These are phyloP conservation scores for Knufia fluminis DNA, from an alignment of 2,329 filamentous ascomycete genomes.

Conservation along the genomic window DNA sequence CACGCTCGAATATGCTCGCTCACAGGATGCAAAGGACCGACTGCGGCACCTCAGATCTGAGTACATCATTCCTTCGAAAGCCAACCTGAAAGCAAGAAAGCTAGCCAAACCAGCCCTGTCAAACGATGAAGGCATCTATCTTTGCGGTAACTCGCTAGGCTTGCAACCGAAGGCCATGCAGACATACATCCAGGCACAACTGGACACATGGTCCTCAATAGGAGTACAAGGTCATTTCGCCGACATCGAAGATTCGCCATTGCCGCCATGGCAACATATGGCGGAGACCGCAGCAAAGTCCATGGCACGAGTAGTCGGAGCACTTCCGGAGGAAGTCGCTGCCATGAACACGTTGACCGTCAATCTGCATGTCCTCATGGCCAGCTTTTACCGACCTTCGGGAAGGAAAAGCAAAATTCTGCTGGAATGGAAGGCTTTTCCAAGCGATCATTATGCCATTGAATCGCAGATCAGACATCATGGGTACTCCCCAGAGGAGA, in stretches of 20 bases:
- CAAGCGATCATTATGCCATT: slow-evolving; percentile 78
- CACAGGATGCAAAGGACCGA: slow-evolving; percentile 52
- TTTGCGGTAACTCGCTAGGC: slow-evolving; percentile 84
- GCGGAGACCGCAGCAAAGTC: slow-evolving; percentile 62
- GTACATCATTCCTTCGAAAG: slow-evolving; percentile 68
- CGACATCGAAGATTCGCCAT: slow-evolving; percentile 54
- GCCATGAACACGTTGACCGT: slow-evolving; percentile 79
- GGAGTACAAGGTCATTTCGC: slow-evolving; percentile 78
- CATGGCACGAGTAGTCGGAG: slow-evolving; percentile 66
- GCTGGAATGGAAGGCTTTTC: slow-evolving; percentile 79
- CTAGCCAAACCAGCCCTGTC: slow-evolving; percentile 34
- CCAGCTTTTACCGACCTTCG: slow-evolving; percentile 69
- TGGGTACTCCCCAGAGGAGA: slow-evolving; percentile 53
- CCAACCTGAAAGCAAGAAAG: slow-evolving; percentile 56
- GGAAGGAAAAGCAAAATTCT: slow-evolving; percentile 64
- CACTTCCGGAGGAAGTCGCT: slow-evolving; percentile 62
- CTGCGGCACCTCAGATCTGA: slow-evolving; percentile 54
- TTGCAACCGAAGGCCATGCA: slow-evolving; percentile 64
- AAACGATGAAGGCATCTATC: slow-evolving; percentile 50
- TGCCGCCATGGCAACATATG: slow-evolving; percentile 67
- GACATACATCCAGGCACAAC: slow-evolving; percentile 60
- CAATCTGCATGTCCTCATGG: slow-evolving; percentile 73
- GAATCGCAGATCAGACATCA: slow-evolving; percentile 71
- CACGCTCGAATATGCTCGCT: slow-evolving; percentile 33
- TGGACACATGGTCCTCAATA: slow-evolving; percentile 74